Percentiles rank a stretch among this genome's conserved stretches.
Conservation (phyloP, 2,329 filamentous ascomycete species). For the Didymella pomorum region DNA sequence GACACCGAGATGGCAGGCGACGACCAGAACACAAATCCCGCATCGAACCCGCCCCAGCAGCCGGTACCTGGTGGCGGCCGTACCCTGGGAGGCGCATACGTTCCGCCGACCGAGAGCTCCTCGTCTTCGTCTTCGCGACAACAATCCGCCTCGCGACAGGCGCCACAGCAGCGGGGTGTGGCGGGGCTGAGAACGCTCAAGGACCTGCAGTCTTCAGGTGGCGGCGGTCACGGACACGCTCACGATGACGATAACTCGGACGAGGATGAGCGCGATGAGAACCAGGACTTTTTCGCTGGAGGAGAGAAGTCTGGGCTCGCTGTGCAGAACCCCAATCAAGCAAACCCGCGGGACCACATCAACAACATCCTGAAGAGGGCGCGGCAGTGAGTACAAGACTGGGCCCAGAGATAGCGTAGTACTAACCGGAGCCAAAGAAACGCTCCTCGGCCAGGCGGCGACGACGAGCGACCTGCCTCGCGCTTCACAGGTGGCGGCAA, state of each 20-base stretch:
- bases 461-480: constrained; percentile 59
- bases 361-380: constrained; percentile 60
- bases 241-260: constrained; percentile 63
- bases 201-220: constrained; percentile 56
- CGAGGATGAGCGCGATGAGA: constrained; percentile 66
- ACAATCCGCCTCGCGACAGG: constrained; percentile 33
- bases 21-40: constrained; percentile 34
- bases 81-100: constrained; percentile 48
- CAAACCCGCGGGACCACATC: constrained; percentile 59
- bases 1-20: constrained; percentile 49
- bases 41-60: constrained; percentile 33
- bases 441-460: constrained; percentile 63
- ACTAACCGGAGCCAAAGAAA: constrained; percentile 59
- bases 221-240: constrained; percentile 53
- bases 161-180: constrained; percentile 35
- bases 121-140: constrained; percentile 41
- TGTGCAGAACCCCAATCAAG: constrained; percentile 69
- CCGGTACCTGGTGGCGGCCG: constrained; percentile 45
- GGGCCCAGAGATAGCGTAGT: background rate
- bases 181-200: constrained; percentile 54
- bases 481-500: constrained; percentile 75
- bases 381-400: constrained; percentile 48
- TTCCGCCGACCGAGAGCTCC: constrained; percentile 37
- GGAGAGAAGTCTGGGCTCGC: constrained; percentile 84
- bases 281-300: constrained; percentile 78